phyloP scores from a whole-genome alignment of 805 yeast genomes.

The Yarrowia yakushimensis region DNA sequence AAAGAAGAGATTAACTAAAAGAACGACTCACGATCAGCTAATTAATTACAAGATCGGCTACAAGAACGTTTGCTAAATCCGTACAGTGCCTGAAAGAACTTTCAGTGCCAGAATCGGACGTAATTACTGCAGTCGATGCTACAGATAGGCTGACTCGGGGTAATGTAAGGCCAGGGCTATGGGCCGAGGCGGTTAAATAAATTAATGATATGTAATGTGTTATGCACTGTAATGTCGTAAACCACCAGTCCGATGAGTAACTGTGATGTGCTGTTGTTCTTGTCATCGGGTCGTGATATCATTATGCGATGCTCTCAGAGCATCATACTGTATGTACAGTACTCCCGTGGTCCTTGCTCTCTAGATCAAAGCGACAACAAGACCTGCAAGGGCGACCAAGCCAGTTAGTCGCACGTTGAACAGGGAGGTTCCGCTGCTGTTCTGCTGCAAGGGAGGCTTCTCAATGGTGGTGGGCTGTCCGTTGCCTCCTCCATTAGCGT shows the following conservation, averaged over 20 bases:
- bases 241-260: not conserved
- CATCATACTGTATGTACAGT: not conserved
- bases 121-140: too few relatives aligned
- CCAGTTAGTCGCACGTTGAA: not conserved
- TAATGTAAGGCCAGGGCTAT: not conserved
- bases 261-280: not conserved
- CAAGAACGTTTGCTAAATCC: too few relatives aligned
- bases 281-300: not conserved
- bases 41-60: too few relatives aligned
- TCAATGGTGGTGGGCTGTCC: constrained; percentile 6
- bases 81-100: too few relatives aligned
- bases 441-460: not conserved
- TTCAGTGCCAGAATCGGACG: too few relatives aligned
- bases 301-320: not conserved
- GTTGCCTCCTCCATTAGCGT: not conserved
- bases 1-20: too few relatives aligned
- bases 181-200: constrained; percentile 1
- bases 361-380: not conserved
- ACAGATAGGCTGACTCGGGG: too few relatives aligned
- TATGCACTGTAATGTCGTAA: not conserved
- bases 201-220: not conserved
- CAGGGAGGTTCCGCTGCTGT: not conserved
- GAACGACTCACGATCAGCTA: too few relatives aligned
- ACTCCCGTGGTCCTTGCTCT: not conserved
- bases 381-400: not conserved